These are phyloP conservation scores for Kokia cookei DNA, from an alignment of 441 rosid genomes.

Conservation along the genomic window DNA sequence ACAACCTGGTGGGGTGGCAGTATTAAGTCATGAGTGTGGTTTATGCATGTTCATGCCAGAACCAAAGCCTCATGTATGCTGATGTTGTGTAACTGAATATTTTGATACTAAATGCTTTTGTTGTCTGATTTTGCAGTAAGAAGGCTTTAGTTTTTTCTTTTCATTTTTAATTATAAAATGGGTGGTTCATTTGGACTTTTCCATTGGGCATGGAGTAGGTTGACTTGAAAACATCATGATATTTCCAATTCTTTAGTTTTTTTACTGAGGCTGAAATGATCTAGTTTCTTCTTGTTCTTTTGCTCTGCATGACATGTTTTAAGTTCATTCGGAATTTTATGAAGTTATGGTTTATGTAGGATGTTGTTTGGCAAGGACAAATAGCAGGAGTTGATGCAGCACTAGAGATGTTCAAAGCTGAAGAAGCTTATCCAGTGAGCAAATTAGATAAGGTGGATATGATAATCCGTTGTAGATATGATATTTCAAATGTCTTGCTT, in stretches of 20 bases:
- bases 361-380: conserved; percentile 85
- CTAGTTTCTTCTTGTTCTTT: neutral
- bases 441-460: conserved; percentile 54
- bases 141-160: neutral
- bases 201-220: neutral
- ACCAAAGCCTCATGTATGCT: conserved; percentile 62
- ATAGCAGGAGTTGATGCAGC: conserved; percentile 89
- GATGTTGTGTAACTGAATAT: neutral
- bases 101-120: neutral
- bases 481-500: neutral
- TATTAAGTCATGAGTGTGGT: conserved; percentile 64
- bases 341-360: conserved; percentile 37
- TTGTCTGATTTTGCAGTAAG: neutral
- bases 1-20: conserved; percentile 94
- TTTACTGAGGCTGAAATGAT: neutral
- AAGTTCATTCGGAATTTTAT: neutral
- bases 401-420: conserved; percentile 72
- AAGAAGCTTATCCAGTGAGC: conserved; percentile 75
- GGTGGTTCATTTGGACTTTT: neutral
- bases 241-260: neutral
- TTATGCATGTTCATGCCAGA: conserved; percentile 99
- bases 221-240: neutral
- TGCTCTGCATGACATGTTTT: neutral
- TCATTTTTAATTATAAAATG: neutral
- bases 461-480: neutral